These are phyloP conservation scores for Lotus japonicus DNA, from an alignment of 306 rosid species.

Conservation along the genomic window DNA sequence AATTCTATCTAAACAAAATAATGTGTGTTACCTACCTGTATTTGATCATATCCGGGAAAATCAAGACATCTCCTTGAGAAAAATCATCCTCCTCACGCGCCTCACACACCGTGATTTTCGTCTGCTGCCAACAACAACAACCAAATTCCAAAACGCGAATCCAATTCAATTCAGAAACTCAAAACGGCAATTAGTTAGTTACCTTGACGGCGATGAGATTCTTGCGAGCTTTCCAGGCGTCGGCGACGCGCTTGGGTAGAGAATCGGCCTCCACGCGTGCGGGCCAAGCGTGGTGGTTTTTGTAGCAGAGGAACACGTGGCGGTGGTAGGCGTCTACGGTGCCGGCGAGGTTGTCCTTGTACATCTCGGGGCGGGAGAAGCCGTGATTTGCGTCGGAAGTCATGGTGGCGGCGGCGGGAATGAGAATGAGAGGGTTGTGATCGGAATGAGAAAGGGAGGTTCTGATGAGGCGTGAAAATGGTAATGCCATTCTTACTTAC, in stretches of 20 bases:
- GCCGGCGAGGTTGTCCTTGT: constrained; percentile 52
- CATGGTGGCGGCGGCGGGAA: constrained; percentile 26
- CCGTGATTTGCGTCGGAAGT: constrained; percentile 62
- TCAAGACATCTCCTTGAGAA: constrained; percentile 64
- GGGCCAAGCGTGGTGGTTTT: constrained; percentile 62
- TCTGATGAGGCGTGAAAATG: too few relatives aligned
- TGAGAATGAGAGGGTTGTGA: not conserved
- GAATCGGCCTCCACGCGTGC: constrained; percentile 72
- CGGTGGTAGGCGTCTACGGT: constrained; percentile 72
- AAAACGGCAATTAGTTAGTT: not conserved
- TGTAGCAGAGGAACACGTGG: constrained; percentile 83
- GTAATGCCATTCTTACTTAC: too few relatives aligned
- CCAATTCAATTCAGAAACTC: not conserved
- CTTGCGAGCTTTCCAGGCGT: constrained; percentile 52
- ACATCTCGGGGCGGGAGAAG: constrained; percentile 81
- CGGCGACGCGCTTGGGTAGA: constrained; percentile 50
- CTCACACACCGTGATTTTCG: constrained; percentile 70
- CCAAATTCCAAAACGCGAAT: not conserved
- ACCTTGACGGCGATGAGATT: constrained; percentile 51
- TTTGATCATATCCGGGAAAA: constrained; percentile 84
- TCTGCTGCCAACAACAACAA: constrained; percentile 41
- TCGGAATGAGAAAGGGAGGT: not conserved
- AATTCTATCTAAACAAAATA: too few relatives aligned
- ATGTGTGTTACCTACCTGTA: too few relatives aligned
- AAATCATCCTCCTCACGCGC: constrained; percentile 53